phyloP scores from a whole-genome alignment of 768 basidiomycete genomes.

The Naganishia onofrii region DNA sequence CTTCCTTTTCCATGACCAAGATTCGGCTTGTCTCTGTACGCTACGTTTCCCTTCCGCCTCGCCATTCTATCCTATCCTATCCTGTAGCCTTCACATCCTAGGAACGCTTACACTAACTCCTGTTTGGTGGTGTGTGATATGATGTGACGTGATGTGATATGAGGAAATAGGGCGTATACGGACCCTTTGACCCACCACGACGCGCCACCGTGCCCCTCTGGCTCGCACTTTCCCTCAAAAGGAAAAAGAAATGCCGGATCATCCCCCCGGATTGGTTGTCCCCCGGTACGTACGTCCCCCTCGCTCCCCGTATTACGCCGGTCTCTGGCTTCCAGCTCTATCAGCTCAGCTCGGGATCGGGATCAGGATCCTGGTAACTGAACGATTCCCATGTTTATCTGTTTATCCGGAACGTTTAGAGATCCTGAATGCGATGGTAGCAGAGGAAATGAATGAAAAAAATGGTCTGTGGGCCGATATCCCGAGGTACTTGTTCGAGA shows the following conservation, averaged over 20 bases:
- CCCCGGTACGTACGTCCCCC: constrained; percentile 28
- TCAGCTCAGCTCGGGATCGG: no score
- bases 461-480: constrained; percentile 69
- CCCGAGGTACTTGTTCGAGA: constrained; percentile 85
- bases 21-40: constrained; percentile 85
- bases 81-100: no score
- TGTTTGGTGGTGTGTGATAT: no score
- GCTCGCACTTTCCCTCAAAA: constrained; percentile 90
- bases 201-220: constrained; percentile 86
- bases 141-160: no score
- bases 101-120: no score
- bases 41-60: constrained; percentile 7
- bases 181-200: constrained; percentile 83
- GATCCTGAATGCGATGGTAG: constrained; percentile 70
- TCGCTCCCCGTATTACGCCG: neutral
- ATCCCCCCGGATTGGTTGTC: constrained; percentile 84
- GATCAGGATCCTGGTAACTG: no score
- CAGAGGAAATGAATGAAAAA: constrained; percentile 66
- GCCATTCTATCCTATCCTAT: neutral
- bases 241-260: constrained; percentile 91
- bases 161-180: constrained; percentile 85
- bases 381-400: no score
- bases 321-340: no score
- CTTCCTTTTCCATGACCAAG: constrained; percentile 82
- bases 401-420: no score